Percentiles rank a stretch among this genome's conserved stretches.
Conservation (phyloP, 2,329 filamentous ascomycete genomes). For the Thielaviopsis euricoi region DNA sequence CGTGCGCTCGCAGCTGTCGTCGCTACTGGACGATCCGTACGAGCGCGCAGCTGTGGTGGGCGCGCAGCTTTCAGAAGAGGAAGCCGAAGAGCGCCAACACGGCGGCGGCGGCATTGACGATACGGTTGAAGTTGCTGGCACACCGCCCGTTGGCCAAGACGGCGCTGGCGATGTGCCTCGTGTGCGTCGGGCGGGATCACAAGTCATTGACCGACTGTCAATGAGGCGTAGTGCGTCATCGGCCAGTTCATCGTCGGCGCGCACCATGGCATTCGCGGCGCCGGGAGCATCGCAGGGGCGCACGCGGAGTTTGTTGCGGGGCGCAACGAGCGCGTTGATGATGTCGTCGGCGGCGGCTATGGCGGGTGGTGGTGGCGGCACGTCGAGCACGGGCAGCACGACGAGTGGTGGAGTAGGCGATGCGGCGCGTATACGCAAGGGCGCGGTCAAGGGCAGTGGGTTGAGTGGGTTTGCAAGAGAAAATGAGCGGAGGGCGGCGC, state of each 20-base stretch:
- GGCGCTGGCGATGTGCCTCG: conserved; percentile 13
- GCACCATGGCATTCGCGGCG: conserved; percentile 40
- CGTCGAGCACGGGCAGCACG: conserved; percentile 1
- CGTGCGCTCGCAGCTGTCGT: conserved; percentile 68
- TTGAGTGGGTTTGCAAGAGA: conserved; percentile 44
- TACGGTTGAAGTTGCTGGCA: conserved; percentile 1
- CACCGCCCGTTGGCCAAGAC: not conserved
- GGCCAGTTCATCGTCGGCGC: conserved; percentile 16
- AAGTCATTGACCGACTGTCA: conserved; percentile 57
- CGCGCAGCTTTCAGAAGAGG: conserved; percentile 33
- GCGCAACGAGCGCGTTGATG: conserved; percentile 47
- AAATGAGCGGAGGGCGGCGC: conserved; percentile 36
- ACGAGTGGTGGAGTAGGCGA: conserved; percentile 21
- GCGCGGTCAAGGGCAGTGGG: conserved; percentile 41
- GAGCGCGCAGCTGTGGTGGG: conserved; percentile 27
- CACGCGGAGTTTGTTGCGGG: conserved; percentile 49
- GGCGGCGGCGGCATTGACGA: conserved; percentile 24
- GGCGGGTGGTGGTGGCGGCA: not conserved
- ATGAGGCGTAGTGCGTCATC: conserved; percentile 42
- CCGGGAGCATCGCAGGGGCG: conserved; percentile 33
- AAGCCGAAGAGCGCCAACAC: conserved; percentile 21
- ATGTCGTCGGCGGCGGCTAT: conserved; percentile 16
- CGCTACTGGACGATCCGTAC: conserved; percentile 56
- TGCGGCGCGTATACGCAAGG: conserved; percentile 40
- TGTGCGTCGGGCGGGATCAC: conserved; percentile 21